Base-by-base conservation (phyloP, 176 grass and related monocot species). In the Puccinellia tenuiflora region DNA sequence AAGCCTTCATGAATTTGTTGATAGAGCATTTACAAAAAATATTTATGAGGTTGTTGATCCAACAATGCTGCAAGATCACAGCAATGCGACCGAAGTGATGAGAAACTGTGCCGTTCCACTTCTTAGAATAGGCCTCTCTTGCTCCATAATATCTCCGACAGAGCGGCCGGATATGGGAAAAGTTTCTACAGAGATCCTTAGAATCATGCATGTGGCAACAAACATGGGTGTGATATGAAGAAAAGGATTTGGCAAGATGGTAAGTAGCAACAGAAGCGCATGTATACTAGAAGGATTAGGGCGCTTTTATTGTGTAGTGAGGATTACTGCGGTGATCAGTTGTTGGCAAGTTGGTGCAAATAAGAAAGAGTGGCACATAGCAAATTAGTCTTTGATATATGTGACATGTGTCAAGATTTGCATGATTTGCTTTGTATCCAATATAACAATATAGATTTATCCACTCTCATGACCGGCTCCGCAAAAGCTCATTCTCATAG, bases 41-140 rank as follows among this genome's bases (percentile, higher is more conserved):
- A 66, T 66, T 66, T 17, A 21, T 21, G 31, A 66, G 63, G 17
- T 66, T 35, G 29, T 66, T 35, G 63, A 66, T 34, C 17, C 31
- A 1, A 66, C 31, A 20, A 66, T 66, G 31, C 9, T 66, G 20
- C 30, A 66, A 35, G 63, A 66, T 29, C 40, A 4, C 2, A 28
- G 1, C 3, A 51, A 4, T 24, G 10, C 4, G 29, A 2, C 46
- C 3, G 0, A 62, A 4, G 1, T 75, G 46, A 55, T 86, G 59
- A 21, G 81, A 15, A 86, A 57, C 1, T 89, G 77, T 17, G 21
- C 86, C 4, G 18, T 89, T 33, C 77, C 87, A 16, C 48, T 89
- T 40, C 4, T 75, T 5, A 55, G 66, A 69, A 69, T 89, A 68
- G 87, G 77, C 2, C 37, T 86, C 3, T 81, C 79, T 5, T 89